Base-by-base conservation (phyloP, 345 rosid genomes). In the Sonneratia alba region DNA sequence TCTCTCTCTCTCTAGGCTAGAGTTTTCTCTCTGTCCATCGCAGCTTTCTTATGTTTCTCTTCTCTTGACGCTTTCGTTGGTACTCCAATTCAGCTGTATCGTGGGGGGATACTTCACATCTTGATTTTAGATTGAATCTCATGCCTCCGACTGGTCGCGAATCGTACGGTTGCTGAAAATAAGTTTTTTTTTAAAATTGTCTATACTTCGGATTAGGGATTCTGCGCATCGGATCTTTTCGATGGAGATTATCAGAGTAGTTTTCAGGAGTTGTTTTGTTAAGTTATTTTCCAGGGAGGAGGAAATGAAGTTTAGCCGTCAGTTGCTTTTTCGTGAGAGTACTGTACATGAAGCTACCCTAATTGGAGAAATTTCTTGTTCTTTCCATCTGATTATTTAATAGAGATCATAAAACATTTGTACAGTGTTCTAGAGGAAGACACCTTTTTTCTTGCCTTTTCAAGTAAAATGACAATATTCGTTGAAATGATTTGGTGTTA, bases 1-100 rank as follows among this genome's bases (percentile, higher is more conserved):
- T 57, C 71, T 76, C 40, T 73, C 37, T 73, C 4, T 67, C 9
- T 66, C 51, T 42, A 15, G 53, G 49, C 0, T 0, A 42, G 73
- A 40, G 3, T 40, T 19, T 59, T 59, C 34, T 53, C 59, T 19
- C 22, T 4, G 59, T 53, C 8, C 22, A 53, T 18, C 59, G 3
- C 9, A 18, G 7, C 43, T 36, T 57, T 57, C 45, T 42, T 57
- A 1, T 2, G 1, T 57, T n/a, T 53, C 59, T 21, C 11, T 56
- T 57, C 34, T 57, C 34, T 4, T 8, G 62, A n/a, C 32, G 27
- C 1, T 56, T 56, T 6, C 11, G 11, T 21, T 56, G 62, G 32
- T 56, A 2, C 32, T 27, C 27, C 0, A 56, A 56, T n/a, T n/a
- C 27, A 56, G 62, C 62, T 56, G 62, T 18, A 21, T 56, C 62